These are phyloP conservation scores for Starmerella etchellsii DNA, from an alignment of 805 yeast species.

Conservation along the genomic window DNA sequence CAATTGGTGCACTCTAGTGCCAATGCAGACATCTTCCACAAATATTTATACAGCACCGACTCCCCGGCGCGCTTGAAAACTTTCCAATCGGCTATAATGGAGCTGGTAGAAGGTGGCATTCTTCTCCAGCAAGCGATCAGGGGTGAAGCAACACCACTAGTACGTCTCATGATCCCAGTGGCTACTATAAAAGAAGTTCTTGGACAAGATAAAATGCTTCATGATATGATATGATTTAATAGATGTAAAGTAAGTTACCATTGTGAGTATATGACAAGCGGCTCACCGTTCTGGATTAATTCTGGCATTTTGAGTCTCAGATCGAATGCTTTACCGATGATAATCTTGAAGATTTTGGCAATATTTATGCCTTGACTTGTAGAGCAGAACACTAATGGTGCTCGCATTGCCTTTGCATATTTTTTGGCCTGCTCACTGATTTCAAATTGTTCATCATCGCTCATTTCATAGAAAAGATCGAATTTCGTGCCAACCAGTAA, in stretches of 20 bases:
- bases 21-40: constrained; percentile 21
- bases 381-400: constrained; percentile 74
- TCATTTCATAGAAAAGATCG: constrained; percentile 69
- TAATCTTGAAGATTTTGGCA: constrained; percentile 84
- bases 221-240: constrained; percentile 24
- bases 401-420: constrained; percentile 81
- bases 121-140: constrained; percentile 51
- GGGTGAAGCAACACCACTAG: constrained; percentile 53
- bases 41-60: constrained; percentile 16
- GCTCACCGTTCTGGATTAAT: constrained; percentile 78
- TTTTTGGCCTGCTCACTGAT: constrained; percentile 70
- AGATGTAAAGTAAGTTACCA: constrained; percentile 23
- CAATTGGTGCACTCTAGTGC: constrained; percentile 36
- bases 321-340: constrained; percentile 82
- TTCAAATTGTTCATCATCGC: constrained; percentile 69
- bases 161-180: constrained; percentile 55
- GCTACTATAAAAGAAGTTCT: constrained; percentile 55
- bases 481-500: constrained; percentile 87
- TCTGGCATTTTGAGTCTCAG: constrained; percentile 72
- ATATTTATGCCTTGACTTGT: constrained; percentile 86
- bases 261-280: constrained; percentile 54
- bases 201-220: constrained; percentile 40
- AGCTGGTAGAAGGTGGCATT: constrained; percentile 68
- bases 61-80: constrained; percentile 39
- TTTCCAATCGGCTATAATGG: constrained; percentile 47